Base-by-base conservation (phyloP, 106 monocot species). In the Hemerocallis citrina region DNA sequence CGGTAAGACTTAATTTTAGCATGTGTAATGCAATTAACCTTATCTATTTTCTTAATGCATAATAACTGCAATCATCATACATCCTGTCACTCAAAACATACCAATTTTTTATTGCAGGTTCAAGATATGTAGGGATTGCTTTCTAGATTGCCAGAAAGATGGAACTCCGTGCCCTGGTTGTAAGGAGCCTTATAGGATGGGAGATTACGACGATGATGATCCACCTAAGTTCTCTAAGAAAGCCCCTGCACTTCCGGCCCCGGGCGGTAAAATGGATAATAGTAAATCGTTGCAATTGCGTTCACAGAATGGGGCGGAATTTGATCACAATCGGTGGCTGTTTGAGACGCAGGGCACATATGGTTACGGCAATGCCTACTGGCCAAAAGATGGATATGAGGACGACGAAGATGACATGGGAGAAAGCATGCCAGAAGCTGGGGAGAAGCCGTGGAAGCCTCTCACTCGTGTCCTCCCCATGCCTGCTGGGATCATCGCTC, bases 401-500 rank as follows among this genome's bases (percentile, higher is more conserved):
- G 67, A 55, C 4, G 74, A 79, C 12, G 79, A 66, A 8, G 79
- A 59, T 0, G 61, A 16, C 17, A 31, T 57, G 9, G 64, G 68
- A 1, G 75, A 63, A 6, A 68, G 69, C 7, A 85, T 85, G 68
- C 49, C 70, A 15, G 80, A 77, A 10, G 61, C 65, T 28, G 27
- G 39, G 23, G 85, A 80, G 32, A 85, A 85, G 68, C 74, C 80
- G 10, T 81, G 80, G 85, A 85, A 85, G 74, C 85, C 85, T 8
- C 59, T 85, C 16, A 81, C 80, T 6, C 70, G 85, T 44, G 70
- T 67, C 24, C 58, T 72, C 9, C 63, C 44, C 16, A 40, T 77
- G 58, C 68, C 73, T 20, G 38, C 67, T 3, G 66, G 57, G 7
- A 73, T 70, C 31, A 77, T 79, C 42, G 65, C 51, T 38, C 73